Evolutionary conservation across 768 basidiomycete species (phyloP).

Genomic region (Leccinum truebloodii): DNA sequence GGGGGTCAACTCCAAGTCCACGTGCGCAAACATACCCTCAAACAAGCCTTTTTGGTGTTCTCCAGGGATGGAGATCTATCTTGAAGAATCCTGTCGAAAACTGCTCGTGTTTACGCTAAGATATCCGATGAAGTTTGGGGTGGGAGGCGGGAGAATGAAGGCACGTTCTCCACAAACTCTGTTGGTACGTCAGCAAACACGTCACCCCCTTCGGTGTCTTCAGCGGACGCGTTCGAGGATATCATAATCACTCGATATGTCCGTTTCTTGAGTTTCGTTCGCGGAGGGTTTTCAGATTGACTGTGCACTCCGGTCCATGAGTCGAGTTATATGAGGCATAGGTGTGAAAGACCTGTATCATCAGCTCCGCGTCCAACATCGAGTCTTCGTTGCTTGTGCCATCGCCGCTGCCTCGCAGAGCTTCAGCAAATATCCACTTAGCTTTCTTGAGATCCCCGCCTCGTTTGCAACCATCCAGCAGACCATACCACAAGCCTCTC

Average conservation of each 20-base stretch:
- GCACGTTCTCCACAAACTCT: constrained; percentile 4
- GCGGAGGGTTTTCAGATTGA: constrained; percentile 3
- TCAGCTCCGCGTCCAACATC: constrained; percentile 60
- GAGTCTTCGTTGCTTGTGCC: constrained; percentile 32
- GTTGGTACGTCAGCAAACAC: constrained; percentile 4
- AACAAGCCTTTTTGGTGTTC: constrained; percentile 11
- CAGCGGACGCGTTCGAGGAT: constrained; percentile 5
- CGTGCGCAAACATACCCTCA: constrained; percentile 51
- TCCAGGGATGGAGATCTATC: constrained; percentile 32
- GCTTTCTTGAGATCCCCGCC: constrained; percentile 80
- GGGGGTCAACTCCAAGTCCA: constrained; percentile 48
- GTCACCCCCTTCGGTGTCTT: constrained; percentile 2
- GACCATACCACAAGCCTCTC: constrained; percentile 68
- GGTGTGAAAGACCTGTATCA: constrained; percentile 84
- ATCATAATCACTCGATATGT: not conserved
- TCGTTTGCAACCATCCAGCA: constrained; percentile 87
- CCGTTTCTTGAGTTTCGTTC: constrained; percentile 8
- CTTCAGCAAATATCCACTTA: constrained; percentile 90
- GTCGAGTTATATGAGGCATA: constrained; percentile 74
- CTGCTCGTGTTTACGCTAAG: constrained; percentile 61
- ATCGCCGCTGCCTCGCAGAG: constrained; percentile 36
- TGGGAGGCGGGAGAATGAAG: constrained; percentile 51
- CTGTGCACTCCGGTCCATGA: constrained; percentile 33
- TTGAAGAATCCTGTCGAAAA: constrained; percentile 61
- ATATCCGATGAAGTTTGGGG: constrained; percentile 77